These are phyloP conservation scores for Sporothrix protearum DNA, from an alignment of 2,329 filamentous ascomycete species.

Conservation along the genomic window DNA sequence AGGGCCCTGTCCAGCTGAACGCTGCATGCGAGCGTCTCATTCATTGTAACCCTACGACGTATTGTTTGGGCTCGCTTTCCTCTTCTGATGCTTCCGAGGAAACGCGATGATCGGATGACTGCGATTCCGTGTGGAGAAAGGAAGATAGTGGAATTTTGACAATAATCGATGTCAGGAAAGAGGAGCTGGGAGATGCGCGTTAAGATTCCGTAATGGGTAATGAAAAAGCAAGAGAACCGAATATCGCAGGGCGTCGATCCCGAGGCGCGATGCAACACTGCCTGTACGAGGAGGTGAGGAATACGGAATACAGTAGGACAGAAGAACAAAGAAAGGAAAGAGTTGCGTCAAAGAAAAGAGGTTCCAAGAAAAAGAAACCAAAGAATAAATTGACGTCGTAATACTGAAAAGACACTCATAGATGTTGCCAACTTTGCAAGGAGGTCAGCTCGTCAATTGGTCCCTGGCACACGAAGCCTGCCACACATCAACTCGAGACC, in stretches of 20 bases:
- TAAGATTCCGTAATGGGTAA: background rate
- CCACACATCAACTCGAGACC: background rate
- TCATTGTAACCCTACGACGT: background rate
- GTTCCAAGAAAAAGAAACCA: background rate
- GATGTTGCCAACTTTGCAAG: background rate
- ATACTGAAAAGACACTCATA: background rate
- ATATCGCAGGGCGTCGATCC: background rate
- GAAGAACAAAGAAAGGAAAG: background rate
- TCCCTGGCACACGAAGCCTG: background rate
- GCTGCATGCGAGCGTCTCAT: background rate
- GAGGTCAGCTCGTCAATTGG: background rate
- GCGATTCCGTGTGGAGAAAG: background rate
- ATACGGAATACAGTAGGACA: background rate
- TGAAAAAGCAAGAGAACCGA: background rate
- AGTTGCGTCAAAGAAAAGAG: background rate
- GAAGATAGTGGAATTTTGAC: background rate
- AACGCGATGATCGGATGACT: background rate
- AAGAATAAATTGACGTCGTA: background rate
- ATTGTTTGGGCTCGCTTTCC: background rate
- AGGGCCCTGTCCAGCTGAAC: slow-evolving; percentile 5
- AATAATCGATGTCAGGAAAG: background rate
- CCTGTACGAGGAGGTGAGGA: background rate
- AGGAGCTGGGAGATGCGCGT: background rate
- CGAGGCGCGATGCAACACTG: slow-evolving; percentile 1
- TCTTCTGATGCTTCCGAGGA: background rate